These are phyloP conservation scores for Pelargonium australe DNA, from an alignment of 441 rosid genomes.

Conservation along the genomic window DNA sequence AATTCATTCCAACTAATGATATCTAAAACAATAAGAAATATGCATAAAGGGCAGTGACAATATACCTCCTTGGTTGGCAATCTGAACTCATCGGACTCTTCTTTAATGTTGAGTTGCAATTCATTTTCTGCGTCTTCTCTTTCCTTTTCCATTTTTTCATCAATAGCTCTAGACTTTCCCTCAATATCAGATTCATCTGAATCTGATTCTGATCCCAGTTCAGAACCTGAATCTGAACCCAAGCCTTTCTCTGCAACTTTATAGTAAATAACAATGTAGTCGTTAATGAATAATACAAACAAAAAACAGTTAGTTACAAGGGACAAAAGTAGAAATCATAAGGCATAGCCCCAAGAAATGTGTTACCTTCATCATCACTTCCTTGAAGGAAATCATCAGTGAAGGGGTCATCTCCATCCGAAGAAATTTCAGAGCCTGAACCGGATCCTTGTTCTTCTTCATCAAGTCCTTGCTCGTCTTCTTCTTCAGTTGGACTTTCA, in stretches of 20 bases:
- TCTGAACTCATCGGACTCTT: constrained; percentile 73
- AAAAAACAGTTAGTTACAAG: neutral
- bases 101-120: constrained; percentile 62
- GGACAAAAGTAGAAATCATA: neutral
- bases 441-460: constrained; percentile 34
- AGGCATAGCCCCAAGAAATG: neutral
- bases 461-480: constrained; percentile 29
- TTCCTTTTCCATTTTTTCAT: constrained; percentile 41
- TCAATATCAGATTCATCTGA: constrained; percentile 63
- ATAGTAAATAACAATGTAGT: constrained; percentile 4
- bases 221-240: constrained; percentile 30
- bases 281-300: constrained; percentile 1
- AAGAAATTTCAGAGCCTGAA: constrained; percentile 58
- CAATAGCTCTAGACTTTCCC: constrained; percentile 52
- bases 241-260: constrained; percentile 30
- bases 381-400: constrained; percentile 61
- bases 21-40: neutral
- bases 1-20: neutral
- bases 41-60: neutral
- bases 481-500: constrained; percentile 33
- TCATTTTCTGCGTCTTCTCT: constrained; percentile 59
- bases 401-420: constrained; percentile 54
- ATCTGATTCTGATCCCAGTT: constrained; percentile 28
- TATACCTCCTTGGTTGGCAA: constrained; percentile 71
- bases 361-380: constrained; percentile 50